Base-by-base conservation (phyloP, 768 basidiomycete species). In the Tubosaeta sp. region DNA sequence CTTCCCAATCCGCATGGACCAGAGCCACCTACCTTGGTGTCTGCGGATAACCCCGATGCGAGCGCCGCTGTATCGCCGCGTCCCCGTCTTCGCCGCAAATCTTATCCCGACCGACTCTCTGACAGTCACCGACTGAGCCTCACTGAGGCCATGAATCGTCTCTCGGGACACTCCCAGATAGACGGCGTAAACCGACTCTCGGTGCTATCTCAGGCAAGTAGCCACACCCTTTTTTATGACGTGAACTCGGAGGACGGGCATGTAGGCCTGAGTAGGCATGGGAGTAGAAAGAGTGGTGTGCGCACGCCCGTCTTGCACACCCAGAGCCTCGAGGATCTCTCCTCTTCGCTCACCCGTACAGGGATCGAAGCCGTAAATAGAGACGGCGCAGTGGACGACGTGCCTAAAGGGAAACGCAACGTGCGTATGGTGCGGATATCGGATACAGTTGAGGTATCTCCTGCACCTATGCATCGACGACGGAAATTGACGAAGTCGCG, bases 211-310 rank as follows among this genome's bases (percentile, higher is more conserved):
- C 55, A 59, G 27, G 48, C 56, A 16, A 67, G 65, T 14, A 65
- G 65, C 1, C 58, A 63, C 25, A 69, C 66, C 3, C 50, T 61
- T 19, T 67, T 68, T 45, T 67, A 55, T 22, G 66, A 67, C 16
- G 13, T 48, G 19, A 51, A 66, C 9, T 27, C 53, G 3, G 56
- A 48, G 3, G 54, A 39, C 12, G 34, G 27, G 25, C 22, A 37
- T 19, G 43, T 29, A 14, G 26, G 29, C 6, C 14, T 16, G 9
- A 29, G 37, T 22, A 26, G 37, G 6, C 31, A 29, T 6, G 33
- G 11, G 26, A 26, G n/a, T 6, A 6, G 13, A 14, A 35, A 25
- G 12, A 48, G 7, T 7, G 38, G 7, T 7, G 38, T 33, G 3
- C 41, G 25, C 13, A 17, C 45, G 8, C 26, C 64, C 11, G 39